phyloP scores from a whole-genome alignment of 2,329 filamentous ascomycete species.

The Polychaeton citri region DNA sequence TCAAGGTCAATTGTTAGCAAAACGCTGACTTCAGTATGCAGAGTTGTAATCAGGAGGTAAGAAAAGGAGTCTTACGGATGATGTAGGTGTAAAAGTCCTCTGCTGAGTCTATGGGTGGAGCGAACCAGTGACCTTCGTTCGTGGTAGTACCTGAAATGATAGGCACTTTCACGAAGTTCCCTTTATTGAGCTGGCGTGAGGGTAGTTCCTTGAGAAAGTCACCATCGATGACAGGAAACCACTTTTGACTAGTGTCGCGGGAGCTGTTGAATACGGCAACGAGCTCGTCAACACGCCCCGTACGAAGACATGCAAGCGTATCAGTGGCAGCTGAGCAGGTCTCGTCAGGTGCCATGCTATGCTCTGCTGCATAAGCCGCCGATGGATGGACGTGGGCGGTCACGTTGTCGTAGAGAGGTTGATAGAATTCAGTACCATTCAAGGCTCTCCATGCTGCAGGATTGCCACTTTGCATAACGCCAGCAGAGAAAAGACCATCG shows the following conservation, averaged over 20 bases:
- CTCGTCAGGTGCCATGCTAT: too few relatives aligned
- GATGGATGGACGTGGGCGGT: conserved; percentile 2
- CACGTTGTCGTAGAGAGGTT: neutral
- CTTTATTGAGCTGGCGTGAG: conserved; percentile 30
- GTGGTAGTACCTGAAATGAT: conserved; percentile 37
- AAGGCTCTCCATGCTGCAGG: conserved; percentile 17
- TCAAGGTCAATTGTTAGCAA: too few relatives aligned
- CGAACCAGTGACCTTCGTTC: conserved; percentile 35
- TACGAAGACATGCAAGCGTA: conserved; percentile 25
- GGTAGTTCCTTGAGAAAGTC: conserved; percentile 36
- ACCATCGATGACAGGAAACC: conserved; percentile 29
- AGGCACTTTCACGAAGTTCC: conserved; percentile 32
- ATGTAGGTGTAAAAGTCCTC: too few relatives aligned
- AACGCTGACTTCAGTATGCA: too few relatives aligned
- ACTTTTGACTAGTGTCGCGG: conserved; percentile 12
- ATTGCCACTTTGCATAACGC: conserved; percentile 28
- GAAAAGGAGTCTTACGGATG: too few relatives aligned
- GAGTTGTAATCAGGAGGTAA: too few relatives aligned
- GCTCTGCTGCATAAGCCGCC: too few relatives aligned
- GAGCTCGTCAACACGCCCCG: conserved; percentile 6
- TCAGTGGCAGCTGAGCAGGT: conserved; percentile 5
- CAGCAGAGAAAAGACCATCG: conserved; percentile 29
- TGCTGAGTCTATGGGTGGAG: too few relatives aligned
- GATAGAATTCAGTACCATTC: conserved; percentile 1
- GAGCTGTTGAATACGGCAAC: too few relatives aligned